These are phyloP conservation scores for Cladosporium sp. DNA, from an alignment of 2,329 filamentous ascomycete species.

Conservation along the genomic window DNA sequence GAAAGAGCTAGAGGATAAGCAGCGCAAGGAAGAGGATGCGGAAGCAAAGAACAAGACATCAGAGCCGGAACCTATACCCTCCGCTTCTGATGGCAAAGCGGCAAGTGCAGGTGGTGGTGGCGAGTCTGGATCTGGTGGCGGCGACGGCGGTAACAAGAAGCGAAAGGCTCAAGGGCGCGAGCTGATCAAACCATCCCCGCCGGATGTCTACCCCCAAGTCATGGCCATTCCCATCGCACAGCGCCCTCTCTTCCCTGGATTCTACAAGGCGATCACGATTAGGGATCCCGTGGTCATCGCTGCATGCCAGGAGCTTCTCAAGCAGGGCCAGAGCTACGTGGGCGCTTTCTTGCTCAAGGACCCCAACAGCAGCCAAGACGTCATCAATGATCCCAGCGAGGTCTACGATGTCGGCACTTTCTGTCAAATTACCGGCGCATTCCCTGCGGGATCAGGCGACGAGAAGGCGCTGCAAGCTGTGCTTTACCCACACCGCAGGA, in stretches of 20 bases:
- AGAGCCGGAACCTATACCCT: constrained; percentile 48
- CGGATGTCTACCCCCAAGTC: constrained; percentile 94
- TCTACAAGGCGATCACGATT: constrained; percentile 98
- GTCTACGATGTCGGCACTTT: constrained; percentile 96
- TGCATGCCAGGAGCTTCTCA: constrained; percentile 94
- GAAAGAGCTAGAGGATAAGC: constrained; percentile 33
- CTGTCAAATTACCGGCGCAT: constrained; percentile 94
- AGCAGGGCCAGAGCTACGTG: constrained; percentile 93
- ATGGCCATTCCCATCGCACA: constrained; percentile 96
- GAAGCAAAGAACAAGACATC: constrained; percentile 45
- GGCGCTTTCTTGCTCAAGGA: constrained; percentile 97
- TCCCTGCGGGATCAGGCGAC: constrained; percentile 76
- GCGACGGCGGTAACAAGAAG: constrained; percentile 62
- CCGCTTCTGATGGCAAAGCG: constrained; percentile 53
- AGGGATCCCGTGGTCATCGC: constrained; percentile 85
- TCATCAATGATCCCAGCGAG: constrained; percentile 84
- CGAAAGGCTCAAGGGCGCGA: constrained; percentile 66
- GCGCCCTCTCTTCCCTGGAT: constrained; percentile 89
- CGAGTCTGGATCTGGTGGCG: constrained; percentile 25
- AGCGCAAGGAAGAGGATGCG: constrained; percentile 26
- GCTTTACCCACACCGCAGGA: constrained; percentile 90
- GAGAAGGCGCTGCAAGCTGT: constrained; percentile 79
- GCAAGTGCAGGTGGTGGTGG: constrained; percentile 54
- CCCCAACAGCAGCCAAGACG: constrained; percentile 86
- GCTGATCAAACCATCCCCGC: constrained; percentile 81